These are phyloP conservation scores for Catunica adiposa DNA, from an alignment of 2,329 filamentous ascomycete genomes.

Conservation along the genomic window DNA sequence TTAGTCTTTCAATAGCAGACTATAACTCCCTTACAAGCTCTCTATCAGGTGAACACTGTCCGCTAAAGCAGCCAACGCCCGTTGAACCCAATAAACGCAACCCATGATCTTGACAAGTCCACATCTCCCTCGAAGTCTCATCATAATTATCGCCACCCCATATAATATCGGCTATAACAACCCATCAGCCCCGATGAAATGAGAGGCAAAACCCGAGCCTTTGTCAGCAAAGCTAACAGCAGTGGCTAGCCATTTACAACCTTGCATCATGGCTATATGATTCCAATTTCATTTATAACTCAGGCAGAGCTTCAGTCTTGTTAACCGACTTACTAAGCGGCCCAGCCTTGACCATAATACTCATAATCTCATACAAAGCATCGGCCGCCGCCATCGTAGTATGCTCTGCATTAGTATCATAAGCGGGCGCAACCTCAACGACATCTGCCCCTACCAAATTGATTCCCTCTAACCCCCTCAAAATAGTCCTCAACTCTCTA, in stretches of 20 bases:
- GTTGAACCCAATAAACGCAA: not conserved
- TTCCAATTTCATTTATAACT: slow-evolving; percentile 4
- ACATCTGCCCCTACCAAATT: slow-evolving; percentile 57
- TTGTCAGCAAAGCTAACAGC: not conserved
- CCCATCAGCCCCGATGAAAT: not conserved
- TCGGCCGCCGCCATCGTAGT: slow-evolving; percentile 60
- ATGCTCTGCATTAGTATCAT: slow-evolving; percentile 55
- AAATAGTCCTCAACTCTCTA: slow-evolving; percentile 53
- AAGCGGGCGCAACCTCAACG: slow-evolving; percentile 53
- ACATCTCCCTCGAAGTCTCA: not conserved
- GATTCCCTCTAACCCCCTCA: slow-evolving; percentile 50
- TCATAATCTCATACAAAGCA: slow-evolving; percentile 62
- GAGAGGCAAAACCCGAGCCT: not conserved
- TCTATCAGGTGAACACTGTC: too few relatives aligned
- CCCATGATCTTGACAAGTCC: not conserved
- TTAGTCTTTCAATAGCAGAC: too few relatives aligned
- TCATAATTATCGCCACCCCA: too few relatives aligned
- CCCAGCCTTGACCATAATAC: slow-evolving; percentile 65
- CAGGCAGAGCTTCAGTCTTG: slow-evolving; percentile 5
- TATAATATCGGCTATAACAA: not conserved
- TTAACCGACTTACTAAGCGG: slow-evolving; percentile 38
- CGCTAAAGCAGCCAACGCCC: too few relatives aligned
- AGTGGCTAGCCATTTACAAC: too few relatives aligned
- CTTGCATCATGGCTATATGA: not conserved
- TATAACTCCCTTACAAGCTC: too few relatives aligned